phyloP scores from a whole-genome alignment of 306 rosid species.

The Cotoneaster glaucophyllus region DNA sequence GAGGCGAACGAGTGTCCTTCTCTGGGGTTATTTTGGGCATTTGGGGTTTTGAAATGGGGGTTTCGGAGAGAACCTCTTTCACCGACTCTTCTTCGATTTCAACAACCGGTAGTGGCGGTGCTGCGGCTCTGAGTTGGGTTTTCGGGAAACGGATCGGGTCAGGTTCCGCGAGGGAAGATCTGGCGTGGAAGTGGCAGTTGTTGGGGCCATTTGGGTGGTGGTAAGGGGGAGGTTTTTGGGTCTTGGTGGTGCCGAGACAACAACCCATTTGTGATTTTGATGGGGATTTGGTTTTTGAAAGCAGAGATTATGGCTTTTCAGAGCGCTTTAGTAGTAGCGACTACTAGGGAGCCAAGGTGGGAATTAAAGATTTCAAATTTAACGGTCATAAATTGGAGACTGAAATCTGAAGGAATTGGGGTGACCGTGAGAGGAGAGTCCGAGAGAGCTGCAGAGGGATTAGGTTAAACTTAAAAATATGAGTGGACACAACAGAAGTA shows the following conservation, averaged over 20 bases:
- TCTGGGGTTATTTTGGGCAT: conserved; percentile 9
- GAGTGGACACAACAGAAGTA: no score
- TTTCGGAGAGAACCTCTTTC: conserved; percentile 85
- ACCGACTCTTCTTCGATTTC: conserved; percentile 63
- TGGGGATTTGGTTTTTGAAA: conserved; percentile 1
- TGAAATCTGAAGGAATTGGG: not conserved
- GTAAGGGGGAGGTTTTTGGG: conserved; percentile 4
- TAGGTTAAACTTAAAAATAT: not conserved
- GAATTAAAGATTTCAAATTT: conserved; percentile 16
- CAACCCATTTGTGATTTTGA: conserved; percentile 55
- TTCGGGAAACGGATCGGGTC: conserved; percentile 19
- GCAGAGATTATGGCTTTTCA: not conserved
- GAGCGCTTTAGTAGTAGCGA: conserved; percentile 12
- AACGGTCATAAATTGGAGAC: conserved; percentile 38
- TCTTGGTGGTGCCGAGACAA: conserved; percentile 50
- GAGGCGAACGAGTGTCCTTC: conserved; percentile 6
- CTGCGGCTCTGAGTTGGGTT: conserved; percentile 8
- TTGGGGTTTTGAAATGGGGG: conserved; percentile 53
- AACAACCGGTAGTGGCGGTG: conserved; percentile 12
- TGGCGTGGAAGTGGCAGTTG: conserved; percentile 16
- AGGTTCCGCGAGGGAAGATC: conserved; percentile 14
- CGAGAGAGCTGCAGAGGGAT: not conserved
- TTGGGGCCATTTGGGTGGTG: conserved; percentile 12
- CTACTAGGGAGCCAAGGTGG: not conserved
- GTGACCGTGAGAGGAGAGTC: not conserved